These are phyloP conservation scores for Paraphaeosphaeria sporulosa DNA, from an alignment of 2,329 filamentous ascomycete genomes.

Conservation along the genomic window DNA sequence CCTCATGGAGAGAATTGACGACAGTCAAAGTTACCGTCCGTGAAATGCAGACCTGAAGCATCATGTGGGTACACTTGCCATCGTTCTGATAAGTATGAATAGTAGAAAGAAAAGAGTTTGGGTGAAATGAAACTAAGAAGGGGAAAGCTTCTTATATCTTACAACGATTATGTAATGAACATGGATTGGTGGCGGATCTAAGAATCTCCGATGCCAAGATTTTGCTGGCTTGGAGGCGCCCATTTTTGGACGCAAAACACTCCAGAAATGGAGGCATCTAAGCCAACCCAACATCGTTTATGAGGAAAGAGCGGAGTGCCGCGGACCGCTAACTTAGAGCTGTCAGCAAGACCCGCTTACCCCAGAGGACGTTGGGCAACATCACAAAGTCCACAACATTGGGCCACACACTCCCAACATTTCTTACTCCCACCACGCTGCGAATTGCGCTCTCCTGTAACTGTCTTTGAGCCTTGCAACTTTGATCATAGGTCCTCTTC, in stretches of 20 bases:
- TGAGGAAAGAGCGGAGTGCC: background rate
- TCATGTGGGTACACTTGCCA: too few species aligned
- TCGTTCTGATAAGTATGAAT: too few species aligned
- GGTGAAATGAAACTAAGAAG: too few species aligned
- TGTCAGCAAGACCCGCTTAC: background rate
- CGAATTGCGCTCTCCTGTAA: background rate
- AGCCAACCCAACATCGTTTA: slow-evolving; percentile 16
- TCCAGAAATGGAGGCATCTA: slow-evolving; percentile 17
- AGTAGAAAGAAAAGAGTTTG: background rate
- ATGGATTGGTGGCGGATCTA: background rate
- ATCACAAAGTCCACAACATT: background rate
- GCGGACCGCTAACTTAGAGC: background rate
- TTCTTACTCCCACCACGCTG: background rate
- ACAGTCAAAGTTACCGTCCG: too few species aligned
- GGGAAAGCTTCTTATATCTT: too few species aligned
- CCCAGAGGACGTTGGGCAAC: background rate
- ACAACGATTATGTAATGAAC: slow-evolving; percentile 18
- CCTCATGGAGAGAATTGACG: too few species aligned
- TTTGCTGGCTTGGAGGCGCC: slow-evolving; percentile 20
- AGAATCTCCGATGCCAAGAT: slow-evolving; percentile 15
- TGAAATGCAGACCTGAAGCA: too few species aligned
- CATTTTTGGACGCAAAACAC: slow-evolving; percentile 16
- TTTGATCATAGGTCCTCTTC: background rate
- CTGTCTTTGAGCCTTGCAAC: background rate
- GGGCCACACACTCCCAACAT: background rate